Conservation (phyloP, 768 basidiomycete genomes). For the Naematelia aurantialba region DNA sequence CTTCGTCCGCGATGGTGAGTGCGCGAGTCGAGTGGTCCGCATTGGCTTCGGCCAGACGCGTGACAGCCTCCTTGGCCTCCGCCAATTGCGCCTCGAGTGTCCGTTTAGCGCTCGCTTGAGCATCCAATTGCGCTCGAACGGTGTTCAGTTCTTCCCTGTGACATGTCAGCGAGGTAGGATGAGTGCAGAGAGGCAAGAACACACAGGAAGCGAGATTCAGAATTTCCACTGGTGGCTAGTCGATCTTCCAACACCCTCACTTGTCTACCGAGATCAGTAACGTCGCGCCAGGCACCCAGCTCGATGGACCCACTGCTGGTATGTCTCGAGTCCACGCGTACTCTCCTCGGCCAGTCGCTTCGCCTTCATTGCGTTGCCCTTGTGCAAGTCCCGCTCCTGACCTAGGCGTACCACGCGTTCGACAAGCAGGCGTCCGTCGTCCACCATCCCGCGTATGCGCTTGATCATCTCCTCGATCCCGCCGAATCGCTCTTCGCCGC, state of each 20-base stretch:
- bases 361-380: conserved; percentile 85
- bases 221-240: conserved; percentile 35
- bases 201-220: conserved; percentile 42
- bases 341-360: conserved; percentile 86
- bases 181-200: not conserved
- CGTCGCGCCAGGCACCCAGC: not conserved
- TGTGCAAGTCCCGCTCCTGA: conserved; percentile 82
- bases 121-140: conserved; percentile 37
- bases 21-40: conserved; percentile 68
- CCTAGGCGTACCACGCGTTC: conserved; percentile 79
- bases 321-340: conserved; percentile 72
- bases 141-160: conserved; percentile 43
- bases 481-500: conserved; percentile 54
- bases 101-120: conserved; percentile 29
- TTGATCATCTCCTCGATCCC: conserved; percentile 70
- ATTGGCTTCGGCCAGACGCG: conserved; percentile 74
- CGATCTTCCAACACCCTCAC: conserved; percentile 47
- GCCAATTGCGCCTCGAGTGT: conserved; percentile 50
- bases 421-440: conserved; percentile 77
- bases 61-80: conserved; percentile 68
- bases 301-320: conserved; percentile 61
- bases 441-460: conserved; percentile 73
- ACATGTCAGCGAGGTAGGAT: conserved; percentile 5
- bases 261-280: conserved; percentile 27
- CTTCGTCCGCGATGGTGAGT: conserved; percentile 67